Evolutionary conservation across 495 filamentous ascomycete genomes (phyloP).

Genomic region (Trypethelium eluteriae): DNA sequence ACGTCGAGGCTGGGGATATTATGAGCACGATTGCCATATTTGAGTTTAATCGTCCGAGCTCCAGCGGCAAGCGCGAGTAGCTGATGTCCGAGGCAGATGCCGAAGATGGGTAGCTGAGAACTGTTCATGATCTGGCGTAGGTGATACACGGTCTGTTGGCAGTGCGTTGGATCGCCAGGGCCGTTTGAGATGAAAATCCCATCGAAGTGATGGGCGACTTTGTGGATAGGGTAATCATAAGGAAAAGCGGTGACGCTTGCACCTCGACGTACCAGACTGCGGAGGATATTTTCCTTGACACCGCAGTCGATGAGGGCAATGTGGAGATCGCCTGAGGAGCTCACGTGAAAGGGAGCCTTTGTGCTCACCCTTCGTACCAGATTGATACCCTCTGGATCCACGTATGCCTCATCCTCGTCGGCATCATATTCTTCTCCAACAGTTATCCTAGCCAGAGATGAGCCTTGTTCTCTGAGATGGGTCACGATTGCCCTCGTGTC

Average conservation of each 20-base stretch:
- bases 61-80: constrained; percentile 75
- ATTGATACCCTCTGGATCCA: constrained; percentile 94
- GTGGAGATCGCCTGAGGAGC: constrained; percentile 73
- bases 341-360: constrained; percentile 93
- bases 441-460: constrained; percentile 87
- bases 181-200: constrained; percentile 98
- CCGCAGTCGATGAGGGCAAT: constrained; percentile 95
- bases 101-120: constrained; percentile 86
- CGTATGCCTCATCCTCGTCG: constrained; percentile 92
- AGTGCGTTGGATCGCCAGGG: constrained; percentile 95
- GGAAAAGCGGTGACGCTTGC: constrained; percentile 87
- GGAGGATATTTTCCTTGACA: constrained; percentile 98
- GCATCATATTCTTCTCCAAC: constrained; percentile 98
- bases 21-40: constrained; percentile 95
- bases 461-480: constrained; percentile 88
- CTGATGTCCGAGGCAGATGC: constrained; percentile 94
- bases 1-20: constrained; percentile 95
- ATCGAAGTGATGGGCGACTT: constrained; percentile 94
- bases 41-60: constrained; percentile 83
- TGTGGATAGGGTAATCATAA: constrained; percentile 94
- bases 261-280: constrained; percentile 80
- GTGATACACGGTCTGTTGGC: constrained; percentile 85
- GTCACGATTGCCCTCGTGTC: constrained; percentile 97
- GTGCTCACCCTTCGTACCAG: constrained; percentile 91
- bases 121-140: constrained; percentile 79